Percentiles rank a stretch among this genome's conserved stretches.
These are phyloP conservation scores for Eragrostis nindensis DNA, from an alignment of 176 grass and related monocot species.

Conservation along the genomic window DNA sequence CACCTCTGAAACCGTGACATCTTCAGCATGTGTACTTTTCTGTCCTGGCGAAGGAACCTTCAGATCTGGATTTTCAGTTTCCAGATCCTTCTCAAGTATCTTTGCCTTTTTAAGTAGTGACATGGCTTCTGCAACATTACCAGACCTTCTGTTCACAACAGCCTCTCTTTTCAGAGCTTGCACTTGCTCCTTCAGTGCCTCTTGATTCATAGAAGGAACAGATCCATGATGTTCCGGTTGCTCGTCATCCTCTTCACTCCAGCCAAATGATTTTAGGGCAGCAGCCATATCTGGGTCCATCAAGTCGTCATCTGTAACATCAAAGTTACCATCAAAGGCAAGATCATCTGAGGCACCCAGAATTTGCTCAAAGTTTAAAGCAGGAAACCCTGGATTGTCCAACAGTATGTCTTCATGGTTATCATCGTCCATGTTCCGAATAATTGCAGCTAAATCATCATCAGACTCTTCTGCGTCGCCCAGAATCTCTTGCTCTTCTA, in stretches of 20 bases:
- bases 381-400: conserved; percentile 45
- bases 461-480: conserved; percentile 86
- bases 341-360: conserved; percentile 58
- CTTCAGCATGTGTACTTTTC: conserved; percentile 39
- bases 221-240: conserved; percentile 34
- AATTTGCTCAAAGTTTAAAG: conserved; percentile 55
- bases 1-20: conserved; percentile 20
- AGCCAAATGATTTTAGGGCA: conserved; percentile 87
- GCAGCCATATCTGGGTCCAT: conserved; percentile 80
- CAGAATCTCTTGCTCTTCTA: conserved; percentile 91
- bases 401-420: conserved; percentile 61
- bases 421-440: conserved; percentile 72
- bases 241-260: conserved; percentile 74
- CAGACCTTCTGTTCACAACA: conserved; percentile 68
- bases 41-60: conserved; percentile 40
- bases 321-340: conserved; percentile 66
- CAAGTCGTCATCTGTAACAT: conserved; percentile 85
- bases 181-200: conserved; percentile 59
- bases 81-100: conserved; percentile 72
- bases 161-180: conserved; percentile 89
- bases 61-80: conserved; percentile 48
- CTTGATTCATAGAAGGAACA: conserved; percentile 47
- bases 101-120: conserved; percentile 89
- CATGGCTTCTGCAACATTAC: conserved; percentile 80
- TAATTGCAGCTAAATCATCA: conserved; percentile 80